Conservation (phyloP, 1,284 basidiomycete species). For the Ceratobasidium sp. region DNA sequence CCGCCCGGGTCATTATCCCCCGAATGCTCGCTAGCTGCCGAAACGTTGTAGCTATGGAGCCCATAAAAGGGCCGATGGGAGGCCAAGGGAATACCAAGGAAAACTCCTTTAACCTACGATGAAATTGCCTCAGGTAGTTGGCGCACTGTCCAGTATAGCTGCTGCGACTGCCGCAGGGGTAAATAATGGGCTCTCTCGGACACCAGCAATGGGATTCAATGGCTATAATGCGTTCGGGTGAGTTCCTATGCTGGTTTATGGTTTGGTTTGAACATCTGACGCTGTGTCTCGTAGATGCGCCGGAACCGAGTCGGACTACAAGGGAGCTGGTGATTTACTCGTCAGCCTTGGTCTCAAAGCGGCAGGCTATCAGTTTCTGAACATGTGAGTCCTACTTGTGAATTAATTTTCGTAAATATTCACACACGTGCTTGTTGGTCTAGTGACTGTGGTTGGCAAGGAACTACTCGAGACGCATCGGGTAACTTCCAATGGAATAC, state of each 20-base stretch:
- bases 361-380: conserved; percentile 61
- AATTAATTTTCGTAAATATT: not conserved
- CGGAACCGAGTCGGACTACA: conserved; percentile 60
- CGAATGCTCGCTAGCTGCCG: not conserved
- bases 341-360: conserved; percentile 57
- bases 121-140: not conserved
- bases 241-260: conserved; percentile 48
- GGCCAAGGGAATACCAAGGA: not conserved
- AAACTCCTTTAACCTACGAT: not conserved
- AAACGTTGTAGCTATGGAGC: not conserved
- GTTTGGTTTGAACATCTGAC: not conserved
- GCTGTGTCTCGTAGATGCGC: conserved; percentile 55
- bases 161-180: conserved; percentile 51
- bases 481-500: conserved; percentile 63
- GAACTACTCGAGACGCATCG: conserved; percentile 58
- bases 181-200: conserved; percentile 61
- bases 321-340: conserved; percentile 57
- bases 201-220: conserved; percentile 66
- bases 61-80: conserved; percentile 1
- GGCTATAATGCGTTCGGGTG: conserved; percentile 64
- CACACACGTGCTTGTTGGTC: not conserved
- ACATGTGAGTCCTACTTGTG: conserved; percentile 55
- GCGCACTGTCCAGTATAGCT: not conserved
- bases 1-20: not conserved
- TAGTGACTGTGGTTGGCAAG: conserved; percentile 65